Base-by-base conservation (phyloP, 192 early-diverging fungal genomes). In the Lunasporangiospora selenospora region DNA sequence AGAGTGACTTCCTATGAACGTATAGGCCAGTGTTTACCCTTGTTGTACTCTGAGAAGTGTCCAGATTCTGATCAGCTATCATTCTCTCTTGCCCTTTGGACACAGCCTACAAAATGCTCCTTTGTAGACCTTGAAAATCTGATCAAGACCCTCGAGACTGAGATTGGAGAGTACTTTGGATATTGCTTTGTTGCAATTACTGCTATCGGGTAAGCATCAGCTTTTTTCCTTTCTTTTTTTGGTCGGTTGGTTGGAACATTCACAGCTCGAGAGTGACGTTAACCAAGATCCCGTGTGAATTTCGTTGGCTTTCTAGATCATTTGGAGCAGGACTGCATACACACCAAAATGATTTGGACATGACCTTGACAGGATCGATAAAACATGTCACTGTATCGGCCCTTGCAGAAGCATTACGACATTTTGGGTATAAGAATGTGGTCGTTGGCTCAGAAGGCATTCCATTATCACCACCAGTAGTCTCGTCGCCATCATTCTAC, bases 81-180 rank as follows among this genome's bases (percentile, higher is more conserved):
- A n/a, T n/a, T n/a, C n/a, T n/a, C n/a, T n/a, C n/a, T n/a, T n/a
- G n/a, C n/a, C n/a, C n/a, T n/a, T n/a, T n/a, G n/a, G n/a, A n/a
- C n/a, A n/a, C n/a, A n/a, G n/a, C n/a, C n/a, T n/a, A n/a, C n/a
- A n/a, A n/a, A n/a, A n/a, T n/a, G n/a, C n/a, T n/a, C n/a, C n/a
- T n/a, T n/a, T n/a, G n/a, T 13, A 7, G 55, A 43, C 2, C 62
- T 73, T 18, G 41, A 58, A 0, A 32, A 58, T 12, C n/a, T 73
- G 23, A 38, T 63, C 19, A 52, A 58, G 54, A 58, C 5, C 1
- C 61, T 73, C 7, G 69, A 73, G 43, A 53, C 44, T 19, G 69
- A 73, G 12, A 58, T 73, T 24, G 54, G 69, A 41, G 61, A 73
- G 43, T 52, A 58, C 27, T 73, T 73, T 32, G 48, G 37, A 27